Conservation (phyloP, 139 green algal genomes). For the Asterochloris sp. region DNA sequence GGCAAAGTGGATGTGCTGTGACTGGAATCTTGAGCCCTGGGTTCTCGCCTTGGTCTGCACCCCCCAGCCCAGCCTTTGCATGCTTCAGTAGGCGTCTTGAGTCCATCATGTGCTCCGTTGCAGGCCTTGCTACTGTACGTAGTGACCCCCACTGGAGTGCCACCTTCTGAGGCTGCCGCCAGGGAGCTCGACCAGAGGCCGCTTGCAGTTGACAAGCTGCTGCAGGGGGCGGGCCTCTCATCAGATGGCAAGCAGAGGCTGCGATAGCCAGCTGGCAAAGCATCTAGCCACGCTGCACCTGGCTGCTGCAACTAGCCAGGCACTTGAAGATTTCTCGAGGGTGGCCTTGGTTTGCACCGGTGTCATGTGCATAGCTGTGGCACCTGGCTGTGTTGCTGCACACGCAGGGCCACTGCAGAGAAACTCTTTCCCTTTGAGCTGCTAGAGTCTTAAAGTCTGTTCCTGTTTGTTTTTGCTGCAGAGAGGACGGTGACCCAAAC, state of each 20-base stretch:
- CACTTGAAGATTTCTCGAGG: background rate
- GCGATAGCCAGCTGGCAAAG: background rate
- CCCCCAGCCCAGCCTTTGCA: background rate
- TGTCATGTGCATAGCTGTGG: background rate
- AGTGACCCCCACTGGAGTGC: constrained; percentile 22
- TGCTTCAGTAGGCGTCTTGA: background rate
- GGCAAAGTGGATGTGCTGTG: background rate
- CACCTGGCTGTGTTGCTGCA: background rate
- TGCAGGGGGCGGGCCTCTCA: constrained; percentile 46
- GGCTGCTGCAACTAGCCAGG: background rate
- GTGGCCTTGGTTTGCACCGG: background rate
- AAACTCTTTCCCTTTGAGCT: background rate
- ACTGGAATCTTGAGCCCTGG: background rate
- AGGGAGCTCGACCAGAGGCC: background rate
- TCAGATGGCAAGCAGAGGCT: background rate
- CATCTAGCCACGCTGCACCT: background rate
- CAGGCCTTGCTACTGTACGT: constrained; percentile 63
- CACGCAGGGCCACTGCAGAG: background rate
- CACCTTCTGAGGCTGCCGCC: background rate
- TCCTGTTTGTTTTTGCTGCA: constrained; percentile 4
- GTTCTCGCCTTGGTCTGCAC: background rate
- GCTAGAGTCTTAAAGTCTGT: background rate
- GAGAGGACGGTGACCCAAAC: constrained; percentile 42
- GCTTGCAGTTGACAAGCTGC: constrained; percentile 48
- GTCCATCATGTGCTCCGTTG: background rate